Percentiles rank a stretch among this genome's conserved stretches.
These are phyloP conservation scores for Fusarium pseudocircinatum DNA, from an alignment of 2,329 filamentous ascomycete genomes.

Conservation along the genomic window DNA sequence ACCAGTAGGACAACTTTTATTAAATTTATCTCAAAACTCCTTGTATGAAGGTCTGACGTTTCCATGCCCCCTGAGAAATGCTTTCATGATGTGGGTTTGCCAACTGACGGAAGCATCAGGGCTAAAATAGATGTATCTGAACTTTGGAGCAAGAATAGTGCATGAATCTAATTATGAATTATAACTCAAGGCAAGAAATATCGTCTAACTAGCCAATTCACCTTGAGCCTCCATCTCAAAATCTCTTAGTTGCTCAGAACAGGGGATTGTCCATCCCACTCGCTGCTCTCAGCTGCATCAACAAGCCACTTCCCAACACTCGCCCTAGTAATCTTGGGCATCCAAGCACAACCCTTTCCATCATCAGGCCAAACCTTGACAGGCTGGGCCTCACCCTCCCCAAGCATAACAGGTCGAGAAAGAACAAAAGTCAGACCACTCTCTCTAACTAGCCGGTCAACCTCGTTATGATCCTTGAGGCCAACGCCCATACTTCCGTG, in stretches of 20 bases:
- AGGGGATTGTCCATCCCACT: constrained; percentile 18
- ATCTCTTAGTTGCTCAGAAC: constrained; percentile 14
- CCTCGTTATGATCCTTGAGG: constrained; percentile 19
- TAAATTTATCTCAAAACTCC: too few species aligned
- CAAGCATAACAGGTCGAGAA: constrained; percentile 19
- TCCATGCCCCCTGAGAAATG: neutral
- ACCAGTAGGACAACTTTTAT: too few species aligned
- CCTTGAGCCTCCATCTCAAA: fast-evolving
- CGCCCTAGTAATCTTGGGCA: constrained; percentile 20
- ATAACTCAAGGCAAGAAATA: fast-evolving
- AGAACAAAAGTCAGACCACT: constrained; percentile 15
- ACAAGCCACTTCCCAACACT: constrained; percentile 26
- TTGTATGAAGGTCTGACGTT: neutral
- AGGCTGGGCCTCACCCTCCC: neutral
- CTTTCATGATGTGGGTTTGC: neutral
- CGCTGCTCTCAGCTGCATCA: constrained; percentile 1
- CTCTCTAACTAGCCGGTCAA: constrained; percentile 4
- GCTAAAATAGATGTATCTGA: neutral
- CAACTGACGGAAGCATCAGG: neutral
- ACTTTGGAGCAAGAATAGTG: fast-evolving
- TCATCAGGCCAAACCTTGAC: constrained; percentile 29
- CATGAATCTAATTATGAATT: too few species aligned
- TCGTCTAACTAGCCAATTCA: fast-evolving
- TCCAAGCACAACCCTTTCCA: constrained; percentile 30
- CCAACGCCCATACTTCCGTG: constrained; percentile 22